Percentiles rank a stretch among this genome's conserved stretches.
These are phyloP conservation scores for Boechera divaricarpa DNA, from an alignment of 345 rosid genomes.

Conservation along the genomic window DNA sequence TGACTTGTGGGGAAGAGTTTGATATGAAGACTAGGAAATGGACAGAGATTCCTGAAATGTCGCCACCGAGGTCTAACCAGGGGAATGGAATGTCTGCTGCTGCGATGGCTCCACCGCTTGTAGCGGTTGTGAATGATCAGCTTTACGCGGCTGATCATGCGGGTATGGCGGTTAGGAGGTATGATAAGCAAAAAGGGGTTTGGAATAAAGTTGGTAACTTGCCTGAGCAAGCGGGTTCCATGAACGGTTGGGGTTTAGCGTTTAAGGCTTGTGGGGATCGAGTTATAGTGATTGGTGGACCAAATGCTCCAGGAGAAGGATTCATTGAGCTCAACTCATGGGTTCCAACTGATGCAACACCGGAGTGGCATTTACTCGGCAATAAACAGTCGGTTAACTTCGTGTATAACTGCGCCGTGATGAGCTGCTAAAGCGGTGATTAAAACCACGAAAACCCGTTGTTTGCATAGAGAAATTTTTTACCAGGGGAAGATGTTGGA, in stretches of 20 bases:
- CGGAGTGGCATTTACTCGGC: slow-evolving; percentile 68
- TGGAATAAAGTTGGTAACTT: slow-evolving; percentile 65
- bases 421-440: slow-evolving; percentile 68
- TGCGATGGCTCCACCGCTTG: slow-evolving; percentile 75
- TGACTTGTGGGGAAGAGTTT: slow-evolving; percentile 71
- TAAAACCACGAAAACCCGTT: neutral
- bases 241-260: slow-evolving; percentile 90
- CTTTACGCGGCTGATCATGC: slow-evolving; percentile 80
- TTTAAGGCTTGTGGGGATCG: slow-evolving; percentile 78
- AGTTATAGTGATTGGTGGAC: slow-evolving; percentile 69
- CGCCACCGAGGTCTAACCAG: slow-evolving; percentile 45
- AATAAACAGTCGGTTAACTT: slow-evolving; percentile 57
- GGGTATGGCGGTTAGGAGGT: slow-evolving; percentile 56
- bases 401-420: slow-evolving; percentile 80
- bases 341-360: slow-evolving; percentile 66
- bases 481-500: slow-evolving; percentile 1
- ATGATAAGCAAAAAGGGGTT: slow-evolving; percentile 53
- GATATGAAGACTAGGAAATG: slow-evolving; percentile 63
- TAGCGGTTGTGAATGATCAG: slow-evolving; percentile 74
- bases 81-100: slow-evolving; percentile 45
- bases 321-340: slow-evolving; percentile 73
- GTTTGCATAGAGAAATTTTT: neutral
- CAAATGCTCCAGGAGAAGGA: slow-evolving; percentile 54
- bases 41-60: slow-evolving; percentile 69
- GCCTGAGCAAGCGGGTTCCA: slow-evolving; percentile 61